phyloP scores from a whole-genome alignment of 768 basidiomycete species.

The Russula compacta region DNA sequence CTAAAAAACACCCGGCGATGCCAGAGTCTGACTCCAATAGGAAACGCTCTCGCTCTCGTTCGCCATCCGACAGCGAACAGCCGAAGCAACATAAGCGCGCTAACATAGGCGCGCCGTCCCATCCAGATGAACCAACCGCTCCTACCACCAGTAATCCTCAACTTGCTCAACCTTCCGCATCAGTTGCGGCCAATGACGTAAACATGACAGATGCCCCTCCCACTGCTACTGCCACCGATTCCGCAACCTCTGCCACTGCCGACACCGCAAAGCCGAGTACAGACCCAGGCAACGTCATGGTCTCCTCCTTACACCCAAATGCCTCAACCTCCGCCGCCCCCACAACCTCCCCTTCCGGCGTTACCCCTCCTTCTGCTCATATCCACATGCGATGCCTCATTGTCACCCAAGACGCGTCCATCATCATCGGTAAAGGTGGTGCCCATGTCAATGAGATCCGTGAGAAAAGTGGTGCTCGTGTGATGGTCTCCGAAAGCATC shows the following conservation, averaged over 20 bases:
- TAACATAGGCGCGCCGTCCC: slow-evolving; percentile 63
- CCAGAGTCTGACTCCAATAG: slow-evolving; percentile 79
- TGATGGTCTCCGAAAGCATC: slow-evolving; percentile 97
- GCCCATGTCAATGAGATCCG: slow-evolving; percentile 97
- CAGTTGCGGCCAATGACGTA: slow-evolving; percentile 44
- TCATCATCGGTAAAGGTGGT: slow-evolving; percentile 96
- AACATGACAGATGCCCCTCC: slow-evolving; percentile 47
- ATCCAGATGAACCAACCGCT: slow-evolving; percentile 33
- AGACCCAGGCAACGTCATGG: slow-evolving; percentile 30
- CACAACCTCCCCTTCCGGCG: slow-evolving; percentile 39
- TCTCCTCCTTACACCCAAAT: slow-evolving; percentile 27
- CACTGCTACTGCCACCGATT: slow-evolving; percentile 32
- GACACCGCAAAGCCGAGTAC: slow-evolving; percentile 35
- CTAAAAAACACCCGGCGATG: slow-evolving; percentile 46
- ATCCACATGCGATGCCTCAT: slow-evolving; percentile 98
- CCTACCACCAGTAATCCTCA: slow-evolving; percentile 36
- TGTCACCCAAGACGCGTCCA: slow-evolving; percentile 97
- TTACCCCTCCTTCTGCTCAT: slow-evolving; percentile 59
- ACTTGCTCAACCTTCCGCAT: slow-evolving; percentile 28
- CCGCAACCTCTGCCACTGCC: slow-evolving; percentile 50
- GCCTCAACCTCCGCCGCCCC: slow-evolving; percentile 42
- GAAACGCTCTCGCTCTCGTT: slow-evolving; percentile 82
- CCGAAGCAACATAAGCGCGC: slow-evolving; percentile 76
- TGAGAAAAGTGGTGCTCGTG: slow-evolving; percentile 92
- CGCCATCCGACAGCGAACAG: slow-evolving; percentile 71